phyloP scores from a whole-genome alignment of 208 protist genomes.

The Wallacemonas sp. region DNA sequence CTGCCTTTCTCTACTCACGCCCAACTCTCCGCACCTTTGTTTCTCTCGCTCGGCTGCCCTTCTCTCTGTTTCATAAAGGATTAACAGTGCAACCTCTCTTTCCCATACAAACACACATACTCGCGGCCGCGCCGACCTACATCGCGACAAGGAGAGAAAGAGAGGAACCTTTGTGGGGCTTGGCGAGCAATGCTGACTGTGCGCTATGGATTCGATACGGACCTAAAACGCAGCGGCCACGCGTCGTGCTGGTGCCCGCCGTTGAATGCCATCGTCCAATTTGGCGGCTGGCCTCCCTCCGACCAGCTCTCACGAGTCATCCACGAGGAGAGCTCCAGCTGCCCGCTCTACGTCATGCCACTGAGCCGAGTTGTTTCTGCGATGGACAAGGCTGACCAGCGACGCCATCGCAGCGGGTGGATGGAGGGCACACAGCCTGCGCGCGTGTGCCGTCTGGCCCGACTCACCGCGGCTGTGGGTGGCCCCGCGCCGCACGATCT shows the following conservation, averaged over 20 bases:
- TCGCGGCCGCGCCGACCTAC: background rate
- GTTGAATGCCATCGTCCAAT: slow-evolving; percentile 39
- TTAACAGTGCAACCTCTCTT: no score
- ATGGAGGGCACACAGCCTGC: background rate
- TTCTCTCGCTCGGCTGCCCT: no score
- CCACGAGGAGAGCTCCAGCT: slow-evolving; percentile 27
- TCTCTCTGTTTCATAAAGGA: no score
- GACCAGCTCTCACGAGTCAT: slow-evolving; percentile 29
- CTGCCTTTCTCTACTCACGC: no score
- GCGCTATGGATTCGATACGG: slow-evolving; percentile 35
- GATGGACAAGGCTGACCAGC: slow-evolving; percentile 29
- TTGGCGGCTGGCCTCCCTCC: slow-evolving; percentile 53
- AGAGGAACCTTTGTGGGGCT: background rate
- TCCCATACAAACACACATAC: background rate
- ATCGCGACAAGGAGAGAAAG: background rate
- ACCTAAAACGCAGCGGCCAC: slow-evolving; percentile 38
- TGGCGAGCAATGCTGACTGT: slow-evolving; percentile 22
- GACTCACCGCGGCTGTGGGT: background rate
- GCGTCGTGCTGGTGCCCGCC: slow-evolving; percentile 40
- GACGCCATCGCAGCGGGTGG: background rate
- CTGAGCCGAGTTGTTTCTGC: slow-evolving; percentile 20
- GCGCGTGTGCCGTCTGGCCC: background rate
- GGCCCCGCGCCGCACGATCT: no score
- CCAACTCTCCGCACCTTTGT: no score
- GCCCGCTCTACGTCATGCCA: slow-evolving; percentile 36